Evolutionary conservation across 2,329 filamentous ascomycete species (phyloP), one percentile per base, ranked within the genome.

Genomic region (Geosmithia flava): DNA sequence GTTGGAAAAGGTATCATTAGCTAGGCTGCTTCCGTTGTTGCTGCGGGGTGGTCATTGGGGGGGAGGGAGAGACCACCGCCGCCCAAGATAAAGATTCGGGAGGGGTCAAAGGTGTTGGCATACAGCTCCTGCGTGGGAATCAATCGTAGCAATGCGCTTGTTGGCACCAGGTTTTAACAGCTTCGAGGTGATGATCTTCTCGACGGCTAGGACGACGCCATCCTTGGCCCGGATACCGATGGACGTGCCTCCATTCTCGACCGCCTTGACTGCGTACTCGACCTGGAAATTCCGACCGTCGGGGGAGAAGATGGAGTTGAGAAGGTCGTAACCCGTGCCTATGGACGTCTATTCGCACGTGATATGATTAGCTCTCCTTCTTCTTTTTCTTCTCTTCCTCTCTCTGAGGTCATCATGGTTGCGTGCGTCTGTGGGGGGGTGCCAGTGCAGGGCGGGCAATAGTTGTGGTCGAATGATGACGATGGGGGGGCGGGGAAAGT

Each of bases 251-350:
- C 91, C 93, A 62, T 94, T 97, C 74, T 98, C 93, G 54, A 98
- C 93, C 49, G 93, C 93, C 76, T 98, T 98, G 59, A 94, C 85
- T 57, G 93, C 93, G 68, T 98, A 98, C 77, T 98, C 93, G 68
- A 94, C 88, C 71, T 98, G 93, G 70, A 98, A 98, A 70, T 98
- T 98, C 59, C 93, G 87, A 64, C 93, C 93, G 72, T 98, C 93
- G 56, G 93, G 93, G 45, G 93, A 97, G 78, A 97, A 98, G 75
- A 97, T 94, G 63, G 93, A 97, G 80, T 98, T 98, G 67, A 88
- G 88, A 61, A 98, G 85, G 81, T 98, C 93, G 74, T 98, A 98
- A 64, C 93, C 93, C 62, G 93, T 98, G 65, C 93, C 93, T 85
- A 98, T 98, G 64, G 93, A 98, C 63, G 93, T 98, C 93, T 98